Percentiles rank a stretch among this genome's conserved stretches.
Evolutionary conservation across 2,329 filamentous ascomycete genomes (phyloP).

Genomic region (Gremmenia infestans): DNA sequence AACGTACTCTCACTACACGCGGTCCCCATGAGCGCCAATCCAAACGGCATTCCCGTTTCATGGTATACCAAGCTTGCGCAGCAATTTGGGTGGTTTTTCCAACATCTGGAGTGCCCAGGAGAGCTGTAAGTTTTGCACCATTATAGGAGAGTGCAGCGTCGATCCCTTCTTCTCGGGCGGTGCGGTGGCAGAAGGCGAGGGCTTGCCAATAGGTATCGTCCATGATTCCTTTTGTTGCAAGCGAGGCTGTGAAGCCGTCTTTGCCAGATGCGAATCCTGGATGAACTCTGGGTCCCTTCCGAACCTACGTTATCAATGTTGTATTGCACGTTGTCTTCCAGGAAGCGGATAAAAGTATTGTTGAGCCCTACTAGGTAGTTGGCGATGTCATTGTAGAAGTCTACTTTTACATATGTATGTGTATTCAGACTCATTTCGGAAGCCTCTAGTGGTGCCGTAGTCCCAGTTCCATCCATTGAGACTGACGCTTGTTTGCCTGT

Average conservation of each 20-base stretch:
- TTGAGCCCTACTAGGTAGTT: constrained; percentile 47
- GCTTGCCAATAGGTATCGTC: constrained; percentile 65
- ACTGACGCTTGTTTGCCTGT: constrained; percentile 56
- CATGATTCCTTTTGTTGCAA: constrained; percentile 54
- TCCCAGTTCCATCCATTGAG: constrained; percentile 72
- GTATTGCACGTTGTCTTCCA: constrained; percentile 62
- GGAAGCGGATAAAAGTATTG: constrained; percentile 46
- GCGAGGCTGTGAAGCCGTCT: constrained; percentile 62
- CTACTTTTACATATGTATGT: constrained; percentile 60
- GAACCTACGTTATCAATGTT: constrained; percentile 59
- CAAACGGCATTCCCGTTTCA: constrained; percentile 58
- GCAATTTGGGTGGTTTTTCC: constrained; percentile 65
- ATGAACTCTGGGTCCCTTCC: constrained; percentile 56
- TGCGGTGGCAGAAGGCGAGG: constrained; percentile 53
- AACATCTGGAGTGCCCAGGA: constrained; percentile 65
- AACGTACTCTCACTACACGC: constrained; percentile 55
- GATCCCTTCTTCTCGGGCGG: constrained; percentile 60
- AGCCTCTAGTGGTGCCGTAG: constrained; percentile 56
- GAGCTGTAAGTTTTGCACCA: constrained; percentile 46
- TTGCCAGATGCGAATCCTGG: constrained; percentile 68
- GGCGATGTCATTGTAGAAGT: constrained; percentile 55
- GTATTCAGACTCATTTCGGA: constrained; percentile 68
- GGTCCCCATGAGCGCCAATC: constrained; percentile 54
- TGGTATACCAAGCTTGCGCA: constrained; percentile 71
- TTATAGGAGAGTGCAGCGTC: constrained; percentile 56